phyloP scores from a whole-genome alignment of 2,329 filamentous ascomycete genomes.

The Penicillium verrucosum region DNA sequence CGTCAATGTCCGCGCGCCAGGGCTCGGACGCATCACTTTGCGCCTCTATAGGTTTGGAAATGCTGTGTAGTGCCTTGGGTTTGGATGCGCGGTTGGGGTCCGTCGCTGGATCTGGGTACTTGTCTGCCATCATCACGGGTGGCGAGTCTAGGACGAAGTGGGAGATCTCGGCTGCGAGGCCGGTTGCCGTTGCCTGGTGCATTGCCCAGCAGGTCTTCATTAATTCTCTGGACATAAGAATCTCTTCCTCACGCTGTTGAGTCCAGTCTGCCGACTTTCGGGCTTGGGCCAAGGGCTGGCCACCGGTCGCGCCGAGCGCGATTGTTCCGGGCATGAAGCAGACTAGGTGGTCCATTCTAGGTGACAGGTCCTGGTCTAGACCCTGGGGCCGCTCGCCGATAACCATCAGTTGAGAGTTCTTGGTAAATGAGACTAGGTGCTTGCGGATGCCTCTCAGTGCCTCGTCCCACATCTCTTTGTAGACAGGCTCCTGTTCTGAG shows the following conservation, averaged over 20 bases:
- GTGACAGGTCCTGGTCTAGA: conserved; percentile 59
- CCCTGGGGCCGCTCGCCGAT: conserved; percentile 81
- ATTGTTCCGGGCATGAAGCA: conserved; percentile 98
- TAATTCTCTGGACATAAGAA: conserved; percentile 80
- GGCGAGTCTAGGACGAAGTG: conserved; percentile 77
- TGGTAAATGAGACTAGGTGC: conserved; percentile 85
- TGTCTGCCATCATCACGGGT: conserved; percentile 51
- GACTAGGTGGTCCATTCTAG: conserved; percentile 95
- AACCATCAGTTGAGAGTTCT: conserved; percentile 76
- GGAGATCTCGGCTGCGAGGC: conserved; percentile 90
- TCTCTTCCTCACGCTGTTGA: conserved; percentile 77
- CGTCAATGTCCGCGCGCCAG: conserved; percentile 75
- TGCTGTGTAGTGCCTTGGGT: conserved; percentile 33
- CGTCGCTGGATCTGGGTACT: conserved; percentile 33
- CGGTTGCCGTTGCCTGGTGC: conserved; percentile 86
- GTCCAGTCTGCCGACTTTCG: conserved; percentile 70
- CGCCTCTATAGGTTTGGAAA: conserved; percentile 35
- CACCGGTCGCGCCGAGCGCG: conserved; percentile 79
- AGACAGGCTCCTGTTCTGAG: conserved; percentile 76
- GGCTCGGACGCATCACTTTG: conserved; percentile 30
- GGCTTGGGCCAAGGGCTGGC: conserved; percentile 70
- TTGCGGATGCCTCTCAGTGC: conserved; percentile 81
- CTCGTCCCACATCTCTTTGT: conserved; percentile 91
- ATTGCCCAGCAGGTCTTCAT: conserved; percentile 98
- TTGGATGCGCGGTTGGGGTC: conserved; percentile 34